Evolutionary conservation across 2,329 filamentous ascomycete genomes (phyloP).

Genomic region (Penicillium sp.): DNA sequence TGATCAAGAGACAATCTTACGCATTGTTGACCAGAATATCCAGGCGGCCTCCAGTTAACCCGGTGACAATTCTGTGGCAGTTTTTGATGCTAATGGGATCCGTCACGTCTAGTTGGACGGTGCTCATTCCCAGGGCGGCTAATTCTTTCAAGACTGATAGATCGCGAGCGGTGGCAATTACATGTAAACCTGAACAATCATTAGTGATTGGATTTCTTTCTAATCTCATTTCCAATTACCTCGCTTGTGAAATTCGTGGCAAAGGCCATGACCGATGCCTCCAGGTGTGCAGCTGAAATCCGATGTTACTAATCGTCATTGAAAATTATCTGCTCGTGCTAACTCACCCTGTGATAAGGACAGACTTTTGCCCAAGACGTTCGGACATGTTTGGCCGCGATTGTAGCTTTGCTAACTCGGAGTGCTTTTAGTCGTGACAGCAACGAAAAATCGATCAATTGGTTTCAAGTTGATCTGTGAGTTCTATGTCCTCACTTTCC

Average conservation of each 20-base stretch:
- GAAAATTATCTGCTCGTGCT: background rate
- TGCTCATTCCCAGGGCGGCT: background rate
- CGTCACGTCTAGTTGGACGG: background rate
- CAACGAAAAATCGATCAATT: background rate
- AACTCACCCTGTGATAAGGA: background rate
- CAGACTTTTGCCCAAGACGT: background rate
- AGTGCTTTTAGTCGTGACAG: background rate
- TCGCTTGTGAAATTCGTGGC: background rate
- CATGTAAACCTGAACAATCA: background rate
- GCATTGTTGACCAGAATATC: constrained; percentile 1
- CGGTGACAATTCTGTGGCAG: background rate
- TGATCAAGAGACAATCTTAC: background rate
- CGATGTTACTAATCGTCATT: background rate
- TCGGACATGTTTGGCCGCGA: background rate
- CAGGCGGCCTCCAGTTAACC: background rate
- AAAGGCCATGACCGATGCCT: background rate
- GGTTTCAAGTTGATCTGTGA: background rate
- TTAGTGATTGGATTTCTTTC: background rate
- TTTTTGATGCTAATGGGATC: background rate
- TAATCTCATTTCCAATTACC: background rate
- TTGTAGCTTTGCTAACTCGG: background rate
- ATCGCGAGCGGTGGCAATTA: background rate
- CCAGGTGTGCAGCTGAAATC: background rate
- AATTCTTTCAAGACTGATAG: background rate
- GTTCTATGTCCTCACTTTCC: background rate